phyloP scores from a whole-genome alignment of 2,329 filamentous ascomycete species.

The Talaromyces amestolkiae region DNA sequence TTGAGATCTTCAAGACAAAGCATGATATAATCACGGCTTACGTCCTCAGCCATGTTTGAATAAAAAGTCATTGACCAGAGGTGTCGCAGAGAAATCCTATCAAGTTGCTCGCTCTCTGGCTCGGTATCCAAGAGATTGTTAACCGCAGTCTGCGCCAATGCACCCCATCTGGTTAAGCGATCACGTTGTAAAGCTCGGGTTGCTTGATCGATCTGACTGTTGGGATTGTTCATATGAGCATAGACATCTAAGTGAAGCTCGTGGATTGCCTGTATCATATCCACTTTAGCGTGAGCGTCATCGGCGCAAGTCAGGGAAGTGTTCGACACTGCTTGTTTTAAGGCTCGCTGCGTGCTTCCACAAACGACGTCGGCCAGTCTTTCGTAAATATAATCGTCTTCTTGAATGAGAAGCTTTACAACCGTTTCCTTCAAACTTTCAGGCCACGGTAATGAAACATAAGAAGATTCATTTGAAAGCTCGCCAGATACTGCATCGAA shows the following conservation, averaged over 20 bases:
- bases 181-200: conserved; percentile 57
- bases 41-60: conserved; percentile 56
- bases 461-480: conserved; percentile 44
- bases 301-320: conserved; percentile 28
- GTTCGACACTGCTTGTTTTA: conserved; percentile 22
- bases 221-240: conserved; percentile 60
- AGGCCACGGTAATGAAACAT: conserved; percentile 55
- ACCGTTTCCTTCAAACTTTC: conserved; percentile 55
- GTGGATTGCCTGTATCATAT: conserved; percentile 60
- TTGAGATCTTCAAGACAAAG: conserved; percentile 64
- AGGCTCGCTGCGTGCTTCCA: conserved; percentile 29
- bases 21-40: conserved; percentile 59
- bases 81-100: conserved; percentile 57
- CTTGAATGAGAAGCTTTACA: conserved; percentile 52
- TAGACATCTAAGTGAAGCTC: conserved; percentile 68
- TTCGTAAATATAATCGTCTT: conserved; percentile 54
- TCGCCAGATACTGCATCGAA: conserved; percentile 20
- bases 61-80: conserved; percentile 66
- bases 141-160: conserved; percentile 56
- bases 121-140: conserved; percentile 38
- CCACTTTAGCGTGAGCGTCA: conserved; percentile 42
- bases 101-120: conserved; percentile 32
- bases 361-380: conserved; percentile 37
- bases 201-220: conserved; percentile 53
- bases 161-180: conserved; percentile 60